Evolutionary conservation across 352 stramenopile genomes (phyloP), one percentile per base, ranked within the genome.

Genomic region (Achlya hypogyna): DNA sequence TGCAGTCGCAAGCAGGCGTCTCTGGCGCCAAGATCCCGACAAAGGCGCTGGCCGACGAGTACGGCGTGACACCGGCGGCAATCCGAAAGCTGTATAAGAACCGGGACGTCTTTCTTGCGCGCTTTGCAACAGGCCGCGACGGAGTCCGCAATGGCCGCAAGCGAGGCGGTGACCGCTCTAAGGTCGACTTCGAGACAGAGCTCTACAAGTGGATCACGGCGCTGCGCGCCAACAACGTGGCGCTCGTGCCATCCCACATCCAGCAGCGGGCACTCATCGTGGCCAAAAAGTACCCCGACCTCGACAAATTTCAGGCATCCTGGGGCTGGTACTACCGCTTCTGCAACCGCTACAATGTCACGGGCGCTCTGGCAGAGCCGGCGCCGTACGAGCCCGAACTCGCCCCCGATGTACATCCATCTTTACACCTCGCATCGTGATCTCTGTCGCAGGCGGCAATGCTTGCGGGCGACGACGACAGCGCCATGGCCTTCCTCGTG

Each of bases 31-130:
- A 92, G 72, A 82, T 93, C 31, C 91, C 92, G 74, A 93, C 92
- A 62, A 86, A 93, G 53, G 81, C 91, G 64, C 72, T 95, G 22
- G 86, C 84, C 25, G 90, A 92, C 70, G 78, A 78, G 42, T 95
- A 95, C 69, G 86, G 84, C 58, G 84, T 95, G 28, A 93, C 86
- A 9, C 84, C 93, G 49, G 84, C 82, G 34, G 86, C 84, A 52
- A 93, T 95, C 67, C 84, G 85, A 66, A 95, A 95, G 73, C 83
- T 93, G 53, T 91, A 91, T 74, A 84, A 95, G 72, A 89, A 93
- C 72, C 88, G 91, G 65, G 82, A 92, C 76, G 81, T 78, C 10
- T 84, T 95, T 56, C 81, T 86, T 68, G 82, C 87, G 47, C 86
- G 86, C 60, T 95, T 92, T 72, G 76, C 75, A 51, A 79, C 88